Evolutionary conservation across 176 grass and related monocot genomes (phyloP), one percentile per base, ranked within the genome.

Genomic region (Avena sativa): DNA sequence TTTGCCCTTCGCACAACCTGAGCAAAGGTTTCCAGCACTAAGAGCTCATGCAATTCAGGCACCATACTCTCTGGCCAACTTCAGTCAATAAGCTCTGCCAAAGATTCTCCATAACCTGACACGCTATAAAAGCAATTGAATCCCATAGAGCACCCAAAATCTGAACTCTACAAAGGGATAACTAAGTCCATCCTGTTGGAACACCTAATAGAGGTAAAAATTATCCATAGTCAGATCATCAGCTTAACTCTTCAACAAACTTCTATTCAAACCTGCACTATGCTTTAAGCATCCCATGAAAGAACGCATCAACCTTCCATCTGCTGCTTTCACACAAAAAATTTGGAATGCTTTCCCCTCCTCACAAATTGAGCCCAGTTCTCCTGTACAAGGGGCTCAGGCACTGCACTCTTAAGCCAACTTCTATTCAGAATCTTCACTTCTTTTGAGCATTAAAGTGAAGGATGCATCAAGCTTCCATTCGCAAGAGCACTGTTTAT

Each of bases 241-340:
- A 71, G 46, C 12, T 63, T 58, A 74, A 81, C 32, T 80, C 50
- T 47, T 69, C 23, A 80, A 73, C 81, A 6, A 83, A 40, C 23
- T 48, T 85, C 36, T 86, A 76, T 58, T 81, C 36, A 74, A 68
- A 40, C 80, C 63, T 86, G 60, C 21, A 80, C 49, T 63, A 8
- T 65, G 57, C 32, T 85, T 85, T 72, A 47, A 80, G 19, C 49
- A 69, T 81, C 26, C 56, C 56, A 47, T 9, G 55, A 60, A 81
- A 81, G 78, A 76, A 89, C 34, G 20, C 70, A 81, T 49, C 70
- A 67, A 81, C 81, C 59, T 61, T 81, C 11, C 71, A 76, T 40
- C 50, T 50, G 59, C 3, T 40, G 2, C 77, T 77, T 63, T 77
- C 38, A 66, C 61, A 68, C 23, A 81, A 81, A 62, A 10, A 36